Conservation (phyloP, 164 flowering plant species). For the Magnolia sinica region DNA sequence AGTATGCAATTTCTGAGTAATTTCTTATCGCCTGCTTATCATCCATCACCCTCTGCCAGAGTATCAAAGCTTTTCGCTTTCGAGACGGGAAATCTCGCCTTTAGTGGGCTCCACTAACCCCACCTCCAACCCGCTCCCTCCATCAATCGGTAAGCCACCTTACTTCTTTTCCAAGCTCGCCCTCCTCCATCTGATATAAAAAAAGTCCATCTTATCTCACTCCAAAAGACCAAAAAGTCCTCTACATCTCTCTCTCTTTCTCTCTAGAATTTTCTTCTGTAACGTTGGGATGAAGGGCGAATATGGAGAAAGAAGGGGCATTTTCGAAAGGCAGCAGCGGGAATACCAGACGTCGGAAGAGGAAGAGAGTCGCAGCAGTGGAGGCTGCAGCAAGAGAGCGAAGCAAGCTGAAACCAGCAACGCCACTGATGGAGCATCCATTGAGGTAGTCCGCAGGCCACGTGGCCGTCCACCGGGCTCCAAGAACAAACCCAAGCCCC, state of each 20-base stretch:
- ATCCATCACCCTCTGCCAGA: no score
- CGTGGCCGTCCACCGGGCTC: conserved; percentile 81
- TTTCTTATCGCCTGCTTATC: no score
- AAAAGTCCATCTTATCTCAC: neutral
- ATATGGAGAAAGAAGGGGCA: conserved; percentile 3
- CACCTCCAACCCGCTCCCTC: neutral
- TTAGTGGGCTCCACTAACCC: neutral
- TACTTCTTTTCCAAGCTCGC: neutral
- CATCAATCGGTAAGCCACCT: neutral
- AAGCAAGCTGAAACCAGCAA: conserved; percentile 6
- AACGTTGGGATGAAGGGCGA: conserved; percentile 45
- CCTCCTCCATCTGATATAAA: neutral
- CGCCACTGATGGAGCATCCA: conserved; percentile 46
- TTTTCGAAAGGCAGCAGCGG: conserved; percentile 7
- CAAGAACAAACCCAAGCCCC: conserved; percentile 69
- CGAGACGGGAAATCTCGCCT: neutral
- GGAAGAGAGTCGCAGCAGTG: conserved; percentile 35
- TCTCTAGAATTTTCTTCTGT: neutral
- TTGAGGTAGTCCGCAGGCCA: conserved; percentile 53
- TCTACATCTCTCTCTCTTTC: conserved; percentile 11
- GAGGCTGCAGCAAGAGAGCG: conserved; percentile 8
- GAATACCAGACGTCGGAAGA: conserved; percentile 42
- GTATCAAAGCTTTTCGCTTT: no score
- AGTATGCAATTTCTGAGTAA: no score
- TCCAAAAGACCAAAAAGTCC: neutral